These are phyloP conservation scores for Sclerotinia borealis DNA, from an alignment of 2,329 filamentous ascomycete species.

Conservation along the genomic window DNA sequence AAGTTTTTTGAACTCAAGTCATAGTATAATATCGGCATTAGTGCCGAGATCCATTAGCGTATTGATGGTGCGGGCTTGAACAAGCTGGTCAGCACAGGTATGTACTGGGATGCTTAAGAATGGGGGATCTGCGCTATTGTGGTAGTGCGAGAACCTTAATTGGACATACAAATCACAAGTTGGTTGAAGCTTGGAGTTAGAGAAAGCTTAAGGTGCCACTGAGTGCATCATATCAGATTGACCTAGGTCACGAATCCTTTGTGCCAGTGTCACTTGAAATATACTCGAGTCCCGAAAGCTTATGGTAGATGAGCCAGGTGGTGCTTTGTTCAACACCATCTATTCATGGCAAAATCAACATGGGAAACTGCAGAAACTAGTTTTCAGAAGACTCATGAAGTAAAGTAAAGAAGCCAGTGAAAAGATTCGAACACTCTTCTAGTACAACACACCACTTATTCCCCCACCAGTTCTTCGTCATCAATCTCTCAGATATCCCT, in stretches of 20 bases:
- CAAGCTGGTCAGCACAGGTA: background rate
- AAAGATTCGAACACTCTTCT: background rate
- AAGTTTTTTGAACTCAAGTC: background rate
- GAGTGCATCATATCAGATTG: background rate
- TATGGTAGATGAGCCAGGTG: background rate
- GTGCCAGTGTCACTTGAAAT: background rate
- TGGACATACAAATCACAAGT: background rate
- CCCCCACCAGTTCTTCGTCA: background rate
- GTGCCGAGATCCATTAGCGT: background rate
- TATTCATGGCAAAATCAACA: background rate
- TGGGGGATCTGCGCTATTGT: background rate
- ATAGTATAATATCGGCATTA: background rate
- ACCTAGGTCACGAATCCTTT: too few relatives aligned
- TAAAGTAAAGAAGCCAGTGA: background rate
- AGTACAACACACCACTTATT: background rate
- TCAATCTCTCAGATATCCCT: background rate
- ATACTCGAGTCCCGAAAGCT: background rate
- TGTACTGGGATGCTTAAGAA: background rate
- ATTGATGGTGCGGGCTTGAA: background rate
- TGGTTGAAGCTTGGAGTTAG: background rate
- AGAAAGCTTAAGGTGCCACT: background rate
- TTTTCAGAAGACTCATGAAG: background rate
- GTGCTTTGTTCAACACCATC: background rate
- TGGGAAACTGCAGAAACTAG: background rate
- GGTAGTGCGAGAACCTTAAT: conserved; percentile 5